Evolutionary conservation across 2,329 filamentous ascomycete genomes (phyloP).

Genomic region (Curvularia lunata): DNA sequence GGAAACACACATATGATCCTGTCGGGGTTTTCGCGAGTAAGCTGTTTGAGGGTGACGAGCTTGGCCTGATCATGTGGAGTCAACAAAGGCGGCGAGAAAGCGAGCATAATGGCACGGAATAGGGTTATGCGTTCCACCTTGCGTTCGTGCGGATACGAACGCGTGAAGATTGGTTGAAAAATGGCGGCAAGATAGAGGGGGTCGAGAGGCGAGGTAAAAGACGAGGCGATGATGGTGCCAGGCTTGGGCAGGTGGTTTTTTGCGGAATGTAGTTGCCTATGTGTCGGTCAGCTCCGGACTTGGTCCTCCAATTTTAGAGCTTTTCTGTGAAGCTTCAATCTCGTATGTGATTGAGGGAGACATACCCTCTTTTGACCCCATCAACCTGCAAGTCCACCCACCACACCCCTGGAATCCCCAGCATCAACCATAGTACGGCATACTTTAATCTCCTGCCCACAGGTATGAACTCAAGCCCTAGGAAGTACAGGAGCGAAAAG

Average conservation of each 20-base stretch:
- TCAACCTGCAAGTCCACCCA: constrained; percentile 99
- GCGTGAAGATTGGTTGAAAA: constrained; percentile 93
- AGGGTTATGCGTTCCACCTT: constrained; percentile 80
- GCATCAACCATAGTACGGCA: constrained; percentile 82
- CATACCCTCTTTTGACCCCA: constrained; percentile 86
- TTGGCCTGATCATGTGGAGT: constrained; percentile 41
- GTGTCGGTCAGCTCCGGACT: constrained; percentile 8
- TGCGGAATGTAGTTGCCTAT: constrained; percentile 29
- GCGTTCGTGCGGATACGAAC: constrained; percentile 76
- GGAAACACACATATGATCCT: constrained; percentile 87
- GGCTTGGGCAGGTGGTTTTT: constrained; percentile 74
- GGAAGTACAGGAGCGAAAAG: constrained; percentile 73
- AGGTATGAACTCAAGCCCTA: constrained; percentile 82
- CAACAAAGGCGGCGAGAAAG: constrained; percentile 66
- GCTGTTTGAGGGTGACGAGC: constrained; percentile 49
- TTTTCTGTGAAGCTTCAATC: neutral
- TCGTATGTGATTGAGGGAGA: constrained; percentile 13
- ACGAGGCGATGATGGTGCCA: constrained; percentile 83
- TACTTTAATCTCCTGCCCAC: constrained; percentile 75
- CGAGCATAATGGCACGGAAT: constrained; percentile 73
- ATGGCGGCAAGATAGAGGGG: constrained; percentile 92
- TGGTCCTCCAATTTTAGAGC: neutral
- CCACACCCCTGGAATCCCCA: constrained; percentile 92
- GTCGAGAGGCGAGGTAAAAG: constrained; percentile 91
- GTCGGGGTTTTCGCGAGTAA: constrained; percentile 72